These are phyloP conservation scores for Abrus precatorius DNA, from an alignment of 306 rosid species.

Conservation along the genomic window DNA sequence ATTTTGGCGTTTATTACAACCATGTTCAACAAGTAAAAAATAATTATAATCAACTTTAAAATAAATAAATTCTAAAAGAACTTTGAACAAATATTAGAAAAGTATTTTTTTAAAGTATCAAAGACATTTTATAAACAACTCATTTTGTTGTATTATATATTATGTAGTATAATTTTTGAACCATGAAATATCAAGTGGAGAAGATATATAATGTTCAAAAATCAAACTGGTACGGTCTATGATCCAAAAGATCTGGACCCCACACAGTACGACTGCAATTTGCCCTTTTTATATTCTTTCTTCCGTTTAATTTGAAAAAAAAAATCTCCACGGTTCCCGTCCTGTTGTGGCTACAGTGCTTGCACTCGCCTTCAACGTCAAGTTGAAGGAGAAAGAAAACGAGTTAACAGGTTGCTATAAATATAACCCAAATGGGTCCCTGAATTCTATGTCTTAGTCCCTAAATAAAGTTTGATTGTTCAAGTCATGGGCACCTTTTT, in stretches of 20 bases:
- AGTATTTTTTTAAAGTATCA: too few relatives aligned
- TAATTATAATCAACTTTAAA: too few relatives aligned
- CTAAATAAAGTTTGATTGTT: neutral
- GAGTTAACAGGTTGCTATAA: neutral
- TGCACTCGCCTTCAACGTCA: neutral
- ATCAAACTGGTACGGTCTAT: neutral
- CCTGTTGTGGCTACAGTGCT: neutral
- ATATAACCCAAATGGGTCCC: neutral
- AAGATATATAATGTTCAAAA: neutral
- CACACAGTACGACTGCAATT: neutral
- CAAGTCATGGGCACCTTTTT: constrained; percentile 55
- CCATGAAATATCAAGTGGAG: constrained; percentile 21
- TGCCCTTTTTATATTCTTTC: too few relatives aligned
- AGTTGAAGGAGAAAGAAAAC: neutral
- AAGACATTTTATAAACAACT: too few relatives aligned
- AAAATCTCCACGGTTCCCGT: neutral
- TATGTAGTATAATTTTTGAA: too few relatives aligned
- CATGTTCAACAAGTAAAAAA: too few relatives aligned
- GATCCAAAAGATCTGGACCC: neutral
- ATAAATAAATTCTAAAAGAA: too few relatives aligned
- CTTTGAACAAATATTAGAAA: too few relatives aligned
- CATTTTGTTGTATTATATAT: too few relatives aligned
- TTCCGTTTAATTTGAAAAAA: too few relatives aligned
- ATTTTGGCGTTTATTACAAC: too few relatives aligned
- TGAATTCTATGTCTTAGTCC: neutral